Base-by-base conservation (phyloP, 345 rosid species). In the Punica granatum region DNA sequence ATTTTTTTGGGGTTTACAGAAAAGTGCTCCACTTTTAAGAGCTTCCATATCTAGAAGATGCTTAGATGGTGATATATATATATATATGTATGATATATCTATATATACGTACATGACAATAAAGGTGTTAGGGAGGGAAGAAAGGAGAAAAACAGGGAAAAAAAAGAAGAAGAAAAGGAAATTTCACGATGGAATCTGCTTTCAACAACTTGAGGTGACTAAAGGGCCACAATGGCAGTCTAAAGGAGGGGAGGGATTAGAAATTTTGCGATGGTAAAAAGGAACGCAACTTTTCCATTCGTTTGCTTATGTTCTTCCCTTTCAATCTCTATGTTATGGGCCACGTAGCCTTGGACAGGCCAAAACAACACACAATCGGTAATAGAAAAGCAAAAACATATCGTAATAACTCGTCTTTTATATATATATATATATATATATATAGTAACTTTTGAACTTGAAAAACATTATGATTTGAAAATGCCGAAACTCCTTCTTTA, bases 1-100 rank as follows among this genome's bases (percentile, higher is more conserved):
- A 31, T 25, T 33, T 37, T 64, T 67, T 35, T 42, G 26, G 64
- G 65, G 44, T 18, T 48, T 65, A 69, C 72, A 72, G 46, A 73
- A 79, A 82, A 79, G 76, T 21, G 39, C 28, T 41, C 41, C 33
- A 62, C 84, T 83, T 85, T 77, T 68, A 58, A 56, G 70, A 68
- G 39, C 70, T 68, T 68, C 77, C 81, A 72, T 68, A 76, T 83
- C 84, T 60, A 65, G 72, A 74, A 83, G 85, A 79, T 81, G 89
- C 86, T 74, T 48, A 19, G n/a, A 65, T 48, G 66, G 42, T 58
- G 46, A 48, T 21, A 33, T 62, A 35, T 62, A 62, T 31, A 61
- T 61, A 21, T 25, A n/a, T 51, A 7, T 51, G 30, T 25, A 11
- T 51, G 30, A 2, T 51, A 7, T 3, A 51, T 51, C 4, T 25